Evolutionary conservation across 2,329 filamentous ascomycete species (phyloP), one percentile per base, ranked within the genome.

Genomic region (Colletotrichum tropicale): DNA sequence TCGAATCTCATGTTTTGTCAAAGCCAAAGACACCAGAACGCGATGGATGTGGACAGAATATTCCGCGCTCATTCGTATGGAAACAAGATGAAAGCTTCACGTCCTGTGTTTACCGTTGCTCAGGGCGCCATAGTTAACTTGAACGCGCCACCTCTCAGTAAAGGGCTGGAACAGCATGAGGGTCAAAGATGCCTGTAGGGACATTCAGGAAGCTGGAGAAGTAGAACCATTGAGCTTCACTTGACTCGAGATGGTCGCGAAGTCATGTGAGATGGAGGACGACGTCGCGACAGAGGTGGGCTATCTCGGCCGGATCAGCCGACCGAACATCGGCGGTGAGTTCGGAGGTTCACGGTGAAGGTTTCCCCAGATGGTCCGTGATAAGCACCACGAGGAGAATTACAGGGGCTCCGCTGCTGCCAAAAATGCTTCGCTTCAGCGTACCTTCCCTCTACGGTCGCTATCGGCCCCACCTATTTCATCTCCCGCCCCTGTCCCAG

Each of bases 221-320:
- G 0, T 21, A 21, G 10, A 52, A 8, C 0, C 43, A 6, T 12
- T 52, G 43, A 52, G 43, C n/a, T 12, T 52, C 10, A 21, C n/a
- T 21, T 52, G n/a, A 24, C n/a, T 30, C 28, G 30, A 32, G 2
- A 60, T 32, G 16, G 1, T 1, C 18, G 30, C 26, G 16, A 60
- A 32, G 9, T 60, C 56, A 60, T 30, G 16, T n/a, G 56, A 60
- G 56, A 12, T 32, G 30, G 26, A 13, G 2, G 58, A n/a, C 34
- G 26, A 9, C 15, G n/a, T 64, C 15, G 61, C 16, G 16, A 43
- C 21, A 3, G 2, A 21, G 26, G n/a, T 69, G 24, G 12, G 36
- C 60, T 48, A 61, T 69, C 66, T 69, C 56, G 67, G 67, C 56
- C 67, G 67, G 67, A 70, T 70, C 56, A 70, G 56, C 67, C 67